Evolutionary conservation across 768 basidiomycete species (phyloP).

Genomic region (Lactifluus pinguis): DNA sequence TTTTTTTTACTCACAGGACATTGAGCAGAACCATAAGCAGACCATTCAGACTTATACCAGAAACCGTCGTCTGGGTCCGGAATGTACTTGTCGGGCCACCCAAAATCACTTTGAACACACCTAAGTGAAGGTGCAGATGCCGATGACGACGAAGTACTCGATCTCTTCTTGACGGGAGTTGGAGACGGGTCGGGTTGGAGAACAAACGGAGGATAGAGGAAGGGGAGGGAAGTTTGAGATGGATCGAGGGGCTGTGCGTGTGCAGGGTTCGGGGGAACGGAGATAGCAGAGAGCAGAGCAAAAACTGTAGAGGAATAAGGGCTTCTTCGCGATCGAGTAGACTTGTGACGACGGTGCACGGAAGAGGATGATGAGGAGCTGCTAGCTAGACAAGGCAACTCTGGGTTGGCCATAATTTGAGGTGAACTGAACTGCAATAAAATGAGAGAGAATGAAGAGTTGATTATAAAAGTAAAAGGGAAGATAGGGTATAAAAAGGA

Average conservation of each 20-base stretch:
- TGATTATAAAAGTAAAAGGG: too few relatives aligned
- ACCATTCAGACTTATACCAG: conserved; percentile 32
- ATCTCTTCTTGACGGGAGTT: conserved; percentile 1
- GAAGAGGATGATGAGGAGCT: neutral
- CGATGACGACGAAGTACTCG: too few relatives aligned
- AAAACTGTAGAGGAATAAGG: neutral
- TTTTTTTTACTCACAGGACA: conserved; percentile 37
- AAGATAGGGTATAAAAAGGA: neutral
- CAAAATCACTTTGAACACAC: neutral
- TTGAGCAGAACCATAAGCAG: conserved; percentile 63
- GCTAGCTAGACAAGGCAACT: conserved; percentile 1
- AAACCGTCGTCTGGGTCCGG: conserved; percentile 20
- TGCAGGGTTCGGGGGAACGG: neutral
- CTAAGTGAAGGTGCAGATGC: neutral
- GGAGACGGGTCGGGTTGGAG: conserved; percentile 17
- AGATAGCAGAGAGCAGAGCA: conserved; percentile 8
- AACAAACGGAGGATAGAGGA: conserved; percentile 27
- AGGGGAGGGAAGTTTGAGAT: conserved; percentile 10
- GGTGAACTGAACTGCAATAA: neutral
- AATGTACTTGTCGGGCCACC: conserved; percentile 20
- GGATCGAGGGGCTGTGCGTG: conserved; percentile 6
- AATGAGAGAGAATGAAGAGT: neutral
- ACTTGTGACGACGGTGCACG: neutral
- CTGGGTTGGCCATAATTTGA: conserved; percentile 25
- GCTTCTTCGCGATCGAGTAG: conserved; percentile 2